Base-by-base conservation (phyloP, 2,329 filamentous ascomycete genomes). In the Ophiostoma triangulosporum region DNA sequence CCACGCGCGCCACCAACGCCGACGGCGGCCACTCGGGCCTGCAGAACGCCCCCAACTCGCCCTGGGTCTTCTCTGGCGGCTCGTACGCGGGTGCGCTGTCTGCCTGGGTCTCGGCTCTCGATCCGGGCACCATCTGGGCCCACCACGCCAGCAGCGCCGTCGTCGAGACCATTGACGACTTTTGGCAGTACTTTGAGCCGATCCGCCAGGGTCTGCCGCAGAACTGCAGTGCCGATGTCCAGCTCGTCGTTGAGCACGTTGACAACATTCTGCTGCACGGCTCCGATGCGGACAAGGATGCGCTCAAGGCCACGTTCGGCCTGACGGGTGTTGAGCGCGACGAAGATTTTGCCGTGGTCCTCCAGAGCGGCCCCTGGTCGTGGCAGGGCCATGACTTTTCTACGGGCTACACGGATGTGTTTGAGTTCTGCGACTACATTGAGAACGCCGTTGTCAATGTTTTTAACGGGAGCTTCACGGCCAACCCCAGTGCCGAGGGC, bases 51-150 rank as follows among this genome's bases (percentile, higher is more conserved):
- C 65, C 67, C 29, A 66, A 71, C 36, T 73, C 73, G 3, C 76
- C 77, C 0, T 81, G 77, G 77, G 65, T 80, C 32, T 67, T 73
- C 50, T 68, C 70, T 15, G 77, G 77, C 17, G 76, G 75, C 14
- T 78, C 74, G 3, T 80, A 80, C 62, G 69, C 72, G 27, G 77
- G 76, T 49, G 76, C 76, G 0, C 65, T 80, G 48, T 64, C 76
- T 1, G 75, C 70, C 0, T 80, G 76, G 76, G 70, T 71, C 4
- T 72, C 71, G 24, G 65, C 68, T 12, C 64, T 71, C n/a, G 69
- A 71, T 9, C 75, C 76, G 0, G 77, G 73, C n/a, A 79, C 75
- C 0, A 76, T 75, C 63, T 80, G 76, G 76, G 75, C 75, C 0
- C 79, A 79, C 60, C 73, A 76, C 57, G 72, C 75, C 20, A 75